Evolutionary conservation across 2,329 filamentous ascomycete genomes (phyloP).

Genomic region (Calonectria hongkongensis): DNA sequence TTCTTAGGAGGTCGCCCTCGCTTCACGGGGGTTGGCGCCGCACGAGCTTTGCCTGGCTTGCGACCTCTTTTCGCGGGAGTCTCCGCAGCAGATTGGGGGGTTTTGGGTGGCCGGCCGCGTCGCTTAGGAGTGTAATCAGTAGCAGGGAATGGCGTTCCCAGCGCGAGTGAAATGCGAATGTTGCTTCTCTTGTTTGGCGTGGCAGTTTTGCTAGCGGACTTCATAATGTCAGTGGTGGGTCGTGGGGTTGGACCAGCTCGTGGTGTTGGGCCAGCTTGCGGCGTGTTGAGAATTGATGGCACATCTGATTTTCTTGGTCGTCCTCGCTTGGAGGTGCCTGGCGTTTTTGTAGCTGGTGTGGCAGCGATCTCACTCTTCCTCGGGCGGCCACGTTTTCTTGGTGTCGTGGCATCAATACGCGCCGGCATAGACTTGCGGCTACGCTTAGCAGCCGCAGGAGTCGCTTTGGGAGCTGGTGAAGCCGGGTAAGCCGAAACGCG

Average conservation of each 20-base stretch:
- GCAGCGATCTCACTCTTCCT: constrained; percentile 48
- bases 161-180: constrained; percentile 19
- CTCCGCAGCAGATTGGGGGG: constrained; percentile 33
- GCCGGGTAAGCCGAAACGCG: constrained; percentile 38
- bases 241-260: constrained; percentile 39
- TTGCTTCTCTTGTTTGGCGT: constrained; percentile 28
- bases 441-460: constrained; percentile 37
- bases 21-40: constrained; percentile 48
- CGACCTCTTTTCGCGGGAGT: constrained; percentile 36
- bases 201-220: constrained; percentile 28
- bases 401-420: constrained; percentile 40
- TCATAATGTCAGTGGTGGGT: constrained; percentile 40
- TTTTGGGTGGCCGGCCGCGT: constrained; percentile 51
- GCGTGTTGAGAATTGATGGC: constrained; percentile 37
- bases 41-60: constrained; percentile 37
- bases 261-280: constrained; percentile 32
- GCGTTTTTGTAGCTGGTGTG: constrained; percentile 41
- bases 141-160: constrained; percentile 28
- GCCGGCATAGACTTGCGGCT: constrained; percentile 53
- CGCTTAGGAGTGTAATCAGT: constrained; percentile 47
- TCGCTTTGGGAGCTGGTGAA: constrained; percentile 42
- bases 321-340: constrained; percentile 46
- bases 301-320: constrained; percentile 51
- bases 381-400: constrained; percentile 51
- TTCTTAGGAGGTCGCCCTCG: constrained; percentile 47